Percentiles rank a stretch among this genome's conserved stretches.
phyloP scores from a whole-genome alignment of 106 monocot species.

The Allium fistulosum region DNA sequence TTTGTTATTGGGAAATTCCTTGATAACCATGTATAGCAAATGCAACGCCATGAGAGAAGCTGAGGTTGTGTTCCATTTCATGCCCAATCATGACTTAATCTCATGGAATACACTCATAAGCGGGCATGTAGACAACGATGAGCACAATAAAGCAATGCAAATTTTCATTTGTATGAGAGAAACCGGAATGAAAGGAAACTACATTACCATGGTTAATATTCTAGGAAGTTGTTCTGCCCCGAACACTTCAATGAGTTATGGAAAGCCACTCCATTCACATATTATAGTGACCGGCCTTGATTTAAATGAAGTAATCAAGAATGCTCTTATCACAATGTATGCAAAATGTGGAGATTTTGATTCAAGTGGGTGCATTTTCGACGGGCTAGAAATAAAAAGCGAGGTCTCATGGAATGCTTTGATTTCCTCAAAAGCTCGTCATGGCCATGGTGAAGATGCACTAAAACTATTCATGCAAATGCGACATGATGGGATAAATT shows the following conservation, averaged over 20 bases:
- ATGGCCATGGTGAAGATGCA: slow-evolving; percentile 65
- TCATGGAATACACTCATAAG: slow-evolving; percentile 73
- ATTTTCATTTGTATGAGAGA: slow-evolving; percentile 54
- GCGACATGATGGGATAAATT: slow-evolving; percentile 16
- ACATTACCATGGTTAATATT: slow-evolving; percentile 71
- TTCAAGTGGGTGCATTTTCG: slow-evolving; percentile 46
- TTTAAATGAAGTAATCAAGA: slow-evolving; percentile 52
- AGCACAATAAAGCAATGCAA: slow-evolving; percentile 34
- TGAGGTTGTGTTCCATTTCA: slow-evolving; percentile 23
- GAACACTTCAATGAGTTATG: slow-evolving; percentile 28
- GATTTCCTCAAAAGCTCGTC: slow-evolving; percentile 54
- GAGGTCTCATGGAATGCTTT: slow-evolving; percentile 79
- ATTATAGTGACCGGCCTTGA: slow-evolving; percentile 46
- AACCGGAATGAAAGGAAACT: slow-evolving; percentile 36
- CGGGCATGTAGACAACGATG: slow-evolving; percentile 51
- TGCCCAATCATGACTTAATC: slow-evolving; percentile 42
- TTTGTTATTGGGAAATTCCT: slow-evolving; percentile 56
- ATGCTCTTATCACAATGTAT: slow-evolving; percentile 76
- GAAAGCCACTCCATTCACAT: slow-evolving; percentile 58
- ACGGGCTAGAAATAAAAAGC: slow-evolving; percentile 29
- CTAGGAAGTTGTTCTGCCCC: slow-evolving; percentile 43
- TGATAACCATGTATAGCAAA: slow-evolving; percentile 82
- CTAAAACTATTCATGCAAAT: slow-evolving; percentile 57
- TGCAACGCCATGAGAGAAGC: slow-evolving; percentile 56
- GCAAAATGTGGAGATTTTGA: slow-evolving; percentile 69